A percentile compares a stretch with the other conserved stretches of the same genome.
Evolutionary conservation across 1,284 basidiomycete species (phyloP).

Genomic region (Tausonia pullulans): DNA sequence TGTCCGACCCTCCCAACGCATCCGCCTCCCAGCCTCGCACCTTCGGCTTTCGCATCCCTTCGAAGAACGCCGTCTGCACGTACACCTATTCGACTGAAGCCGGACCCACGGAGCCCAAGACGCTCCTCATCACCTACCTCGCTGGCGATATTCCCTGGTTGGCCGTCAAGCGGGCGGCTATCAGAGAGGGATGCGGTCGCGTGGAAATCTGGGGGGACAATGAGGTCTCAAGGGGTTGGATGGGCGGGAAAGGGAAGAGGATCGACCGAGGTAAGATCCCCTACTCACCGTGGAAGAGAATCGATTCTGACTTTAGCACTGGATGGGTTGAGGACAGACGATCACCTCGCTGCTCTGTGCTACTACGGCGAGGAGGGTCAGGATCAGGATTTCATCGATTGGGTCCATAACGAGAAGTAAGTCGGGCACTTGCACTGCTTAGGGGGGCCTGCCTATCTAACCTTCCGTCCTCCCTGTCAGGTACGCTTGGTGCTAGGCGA

Average conservation of each 20-base stretch:
- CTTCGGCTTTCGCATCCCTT: neutral
- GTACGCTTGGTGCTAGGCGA: neutral
- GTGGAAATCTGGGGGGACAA: constrained; percentile 5
- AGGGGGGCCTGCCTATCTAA: neutral
- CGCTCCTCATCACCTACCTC: neutral
- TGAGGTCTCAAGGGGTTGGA: neutral
- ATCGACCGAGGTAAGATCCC: no score
- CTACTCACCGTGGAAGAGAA: no score
- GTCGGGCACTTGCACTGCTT: neutral
- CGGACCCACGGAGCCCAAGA: neutral
- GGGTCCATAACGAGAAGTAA: neutral
- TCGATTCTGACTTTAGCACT: no score
- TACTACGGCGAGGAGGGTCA: neutral
- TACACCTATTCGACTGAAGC: neutral
- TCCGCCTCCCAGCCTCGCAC: neutral
- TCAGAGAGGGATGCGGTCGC: neutral
- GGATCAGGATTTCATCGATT: neutral
- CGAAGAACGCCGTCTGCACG: neutral
- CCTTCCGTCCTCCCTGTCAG: neutral
- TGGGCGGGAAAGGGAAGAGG: neutral
- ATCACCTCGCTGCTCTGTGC: neutral
- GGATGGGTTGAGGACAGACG: neutral
- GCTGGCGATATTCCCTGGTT: neutral
- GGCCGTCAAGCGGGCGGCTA: neutral
- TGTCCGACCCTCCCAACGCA: neutral